Conservation (phyloP, 1,139 yeast species). For the Saccharomyces hybrid region DNA sequence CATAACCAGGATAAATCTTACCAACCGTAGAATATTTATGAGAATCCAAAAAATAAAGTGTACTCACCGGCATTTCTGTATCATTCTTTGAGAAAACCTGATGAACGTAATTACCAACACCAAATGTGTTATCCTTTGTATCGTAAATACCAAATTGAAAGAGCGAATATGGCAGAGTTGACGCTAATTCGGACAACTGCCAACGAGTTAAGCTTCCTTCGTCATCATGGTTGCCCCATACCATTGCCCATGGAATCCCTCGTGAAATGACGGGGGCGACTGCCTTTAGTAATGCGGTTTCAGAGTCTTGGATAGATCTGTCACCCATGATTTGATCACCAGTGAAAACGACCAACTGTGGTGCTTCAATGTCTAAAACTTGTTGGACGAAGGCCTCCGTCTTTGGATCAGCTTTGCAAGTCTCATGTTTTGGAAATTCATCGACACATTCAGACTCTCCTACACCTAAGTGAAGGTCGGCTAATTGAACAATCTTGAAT, state of each 20-base stretch:
- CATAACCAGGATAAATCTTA: slow-evolving; percentile 69
- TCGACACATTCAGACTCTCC: slow-evolving; percentile 71
- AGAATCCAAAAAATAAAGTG: slow-evolving; percentile 72
- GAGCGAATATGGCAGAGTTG: slow-evolving; percentile 58
- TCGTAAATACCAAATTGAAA: slow-evolving; percentile 55
- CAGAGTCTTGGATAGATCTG: slow-evolving; percentile 65
- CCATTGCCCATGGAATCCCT: slow-evolving; percentile 70
- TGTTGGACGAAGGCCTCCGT: slow-evolving; percentile 52
- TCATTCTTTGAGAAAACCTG: slow-evolving; percentile 36
- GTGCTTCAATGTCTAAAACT: slow-evolving; percentile 63
- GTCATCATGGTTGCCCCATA: slow-evolving; percentile 65
- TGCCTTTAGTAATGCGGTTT: slow-evolving; percentile 68
- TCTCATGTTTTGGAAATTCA: slow-evolving; percentile 45
- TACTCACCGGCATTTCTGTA: slow-evolving; percentile 36
- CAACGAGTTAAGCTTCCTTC: slow-evolving; percentile 60
- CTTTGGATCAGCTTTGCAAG: slow-evolving; percentile 68
- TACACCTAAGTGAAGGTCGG: slow-evolving; percentile 78
- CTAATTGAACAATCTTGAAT: slow-evolving; percentile 74
- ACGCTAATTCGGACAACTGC: slow-evolving; percentile 50
- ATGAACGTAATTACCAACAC: slow-evolving; percentile 71
- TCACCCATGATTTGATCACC: slow-evolving; percentile 72
- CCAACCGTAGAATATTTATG: slow-evolving; percentile 64
- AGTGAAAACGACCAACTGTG: slow-evolving; percentile 73
- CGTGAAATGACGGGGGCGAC: slow-evolving; percentile 61
- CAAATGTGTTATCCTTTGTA: slow-evolving; percentile 40